A percentile compares a stretch with the other conserved stretches of the same genome.
Evolutionary conservation across 176 grass and related monocot genomes (phyloP).

Genomic region (Hsuehochloa calcarea): DNA sequence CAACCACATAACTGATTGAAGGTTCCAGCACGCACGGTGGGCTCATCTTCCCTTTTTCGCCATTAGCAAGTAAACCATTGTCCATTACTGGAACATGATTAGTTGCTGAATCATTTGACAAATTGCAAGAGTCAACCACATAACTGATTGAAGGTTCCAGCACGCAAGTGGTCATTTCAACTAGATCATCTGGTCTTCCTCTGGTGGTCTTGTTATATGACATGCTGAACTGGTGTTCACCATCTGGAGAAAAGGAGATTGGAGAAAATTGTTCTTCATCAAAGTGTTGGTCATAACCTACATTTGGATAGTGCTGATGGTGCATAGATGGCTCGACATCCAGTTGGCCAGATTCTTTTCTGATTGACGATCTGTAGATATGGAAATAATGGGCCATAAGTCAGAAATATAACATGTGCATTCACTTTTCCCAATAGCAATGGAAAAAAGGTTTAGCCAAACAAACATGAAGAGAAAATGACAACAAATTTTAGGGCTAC

Average conservation of each 20-base stretch:
- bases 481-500: not conserved
- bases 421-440: conserved; percentile 13
- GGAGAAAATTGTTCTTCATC: conserved; percentile 51
- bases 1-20: conserved; percentile 55
- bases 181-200: conserved; percentile 41
- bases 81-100: conserved; percentile 20
- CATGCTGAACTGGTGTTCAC: conserved; percentile 53
- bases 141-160: conserved; percentile 59
- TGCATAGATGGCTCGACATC: conserved; percentile 44
- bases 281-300: conserved; percentile 40
- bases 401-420: conserved; percentile 19
- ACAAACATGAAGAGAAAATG: conserved; percentile 29
- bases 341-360: conserved; percentile 41
- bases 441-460: conserved; percentile 14
- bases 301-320: conserved; percentile 41
- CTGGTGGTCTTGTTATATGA: conserved; percentile 59
- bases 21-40: conserved; percentile 56
- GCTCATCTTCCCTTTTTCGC: conserved; percentile 33
- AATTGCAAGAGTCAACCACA: conserved; percentile 46
- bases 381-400: conserved; percentile 13
- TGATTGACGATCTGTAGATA: conserved; percentile 50
- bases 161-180: conserved; percentile 49
- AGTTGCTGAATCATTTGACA: conserved; percentile 37
- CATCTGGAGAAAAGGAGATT: conserved; percentile 50
- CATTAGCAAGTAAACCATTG: conserved; percentile 32